Evolutionary conservation across 495 filamentous ascomycete species (phyloP).

Genomic region (Xylaria grammica): DNA sequence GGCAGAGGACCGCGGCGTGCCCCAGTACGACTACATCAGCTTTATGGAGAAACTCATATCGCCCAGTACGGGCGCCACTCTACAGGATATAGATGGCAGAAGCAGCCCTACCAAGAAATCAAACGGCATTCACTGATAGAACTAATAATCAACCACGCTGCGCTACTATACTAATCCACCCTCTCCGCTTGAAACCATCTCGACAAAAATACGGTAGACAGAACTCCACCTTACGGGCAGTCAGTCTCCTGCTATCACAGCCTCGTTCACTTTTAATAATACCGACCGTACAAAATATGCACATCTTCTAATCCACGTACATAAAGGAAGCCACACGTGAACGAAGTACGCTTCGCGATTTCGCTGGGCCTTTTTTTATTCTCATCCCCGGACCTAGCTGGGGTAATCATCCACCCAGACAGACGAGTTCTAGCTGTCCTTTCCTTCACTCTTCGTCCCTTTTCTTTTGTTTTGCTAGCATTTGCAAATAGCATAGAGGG

Average conservation of each 20-base stretch:
- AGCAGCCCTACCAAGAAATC: constrained; percentile 41
- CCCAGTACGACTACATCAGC: constrained; percentile 88
- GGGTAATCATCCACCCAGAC: no score
- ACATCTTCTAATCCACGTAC: constrained; percentile 5
- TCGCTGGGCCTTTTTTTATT: background rate
- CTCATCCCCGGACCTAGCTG: background rate
- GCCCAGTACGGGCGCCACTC: constrained; percentile 19
- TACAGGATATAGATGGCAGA: constrained; percentile 38
- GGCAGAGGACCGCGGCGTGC: constrained; percentile 73
- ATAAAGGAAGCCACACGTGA: background rate
- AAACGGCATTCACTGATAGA: constrained; percentile 29
- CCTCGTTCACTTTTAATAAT: constrained; percentile 5
- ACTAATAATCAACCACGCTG: background rate
- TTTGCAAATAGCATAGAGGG: background rate
- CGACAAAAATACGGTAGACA: background rate
- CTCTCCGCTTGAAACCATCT: constrained; percentile 10
- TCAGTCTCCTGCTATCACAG: background rate
- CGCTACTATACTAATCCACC: constrained; percentile 19
- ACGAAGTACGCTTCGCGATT: background rate
- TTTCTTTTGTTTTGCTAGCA: constrained; percentile 2
- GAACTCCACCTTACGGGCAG: background rate
- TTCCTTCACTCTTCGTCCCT: background rate
- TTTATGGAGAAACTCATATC: constrained; percentile 85
- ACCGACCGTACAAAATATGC: constrained; percentile 7
- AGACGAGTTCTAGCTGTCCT: background rate